Evolutionary conservation across 805 yeast species (phyloP).

Genomic region (Brettanomyces naardenensis): DNA sequence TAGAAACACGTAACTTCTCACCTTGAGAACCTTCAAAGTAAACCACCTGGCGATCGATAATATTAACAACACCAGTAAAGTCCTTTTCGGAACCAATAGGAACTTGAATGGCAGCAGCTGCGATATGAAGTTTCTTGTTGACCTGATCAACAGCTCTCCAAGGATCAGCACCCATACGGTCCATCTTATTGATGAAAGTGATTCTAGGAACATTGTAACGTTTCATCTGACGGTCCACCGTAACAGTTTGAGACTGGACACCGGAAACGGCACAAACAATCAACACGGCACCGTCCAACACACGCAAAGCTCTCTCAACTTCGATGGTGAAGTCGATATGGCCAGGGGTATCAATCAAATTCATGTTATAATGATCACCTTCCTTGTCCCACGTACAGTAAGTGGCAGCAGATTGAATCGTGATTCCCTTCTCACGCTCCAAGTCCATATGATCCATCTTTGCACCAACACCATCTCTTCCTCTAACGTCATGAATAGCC

Average conservation of each 20-base stretch:
- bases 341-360: slow-evolving; percentile 96
- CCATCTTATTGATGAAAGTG: slow-evolving; percentile 97
- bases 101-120: slow-evolving; percentile 97
- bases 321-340: slow-evolving; percentile 98
- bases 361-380: slow-evolving; percentile 65
- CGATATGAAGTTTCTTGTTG: slow-evolving; percentile 76
- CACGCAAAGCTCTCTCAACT: slow-evolving; percentile 97
- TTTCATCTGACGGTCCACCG: slow-evolving; percentile 98
- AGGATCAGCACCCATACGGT: slow-evolving; percentile 98
- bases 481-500: slow-evolving; percentile 94
- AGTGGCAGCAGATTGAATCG: slow-evolving; percentile 98
- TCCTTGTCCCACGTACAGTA: slow-evolving; percentile 93
- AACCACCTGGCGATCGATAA: slow-evolving; percentile 78
- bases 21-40: slow-evolving; percentile 91
- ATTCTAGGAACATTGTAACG: slow-evolving; percentile 95
- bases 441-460: slow-evolving; percentile 99
- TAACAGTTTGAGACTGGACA: slow-evolving; percentile 96
- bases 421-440: slow-evolving; percentile 95
- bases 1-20: slow-evolving; percentile 56
- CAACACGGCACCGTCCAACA: slow-evolving; percentile 94
- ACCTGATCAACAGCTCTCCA: slow-evolving; percentile 91
- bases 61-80: slow-evolving; percentile 83
- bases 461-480: slow-evolving; percentile 96
- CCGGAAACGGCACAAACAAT: slow-evolving; percentile 99
- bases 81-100: slow-evolving; percentile 93